A percentile compares a stretch with the other conserved stretches of the same genome.
Evolutionary conservation across 164 flowering plant genomes (phyloP).

Genomic region (Berberis vulgaris): DNA sequence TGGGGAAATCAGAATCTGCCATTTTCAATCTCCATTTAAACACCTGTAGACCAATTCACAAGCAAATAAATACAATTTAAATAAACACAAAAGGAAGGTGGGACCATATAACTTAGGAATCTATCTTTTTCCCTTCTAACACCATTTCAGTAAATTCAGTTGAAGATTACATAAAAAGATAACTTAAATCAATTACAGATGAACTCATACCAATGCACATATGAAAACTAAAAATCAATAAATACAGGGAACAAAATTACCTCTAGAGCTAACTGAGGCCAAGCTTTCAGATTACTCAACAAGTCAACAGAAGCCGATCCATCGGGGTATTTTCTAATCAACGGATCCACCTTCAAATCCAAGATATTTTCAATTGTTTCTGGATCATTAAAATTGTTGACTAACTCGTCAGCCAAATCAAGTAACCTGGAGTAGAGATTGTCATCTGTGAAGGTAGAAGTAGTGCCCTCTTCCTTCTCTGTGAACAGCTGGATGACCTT

Average conservation of each 20-base stretch:
- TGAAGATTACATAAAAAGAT: too few relatives aligned
- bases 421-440: constrained; percentile 11
- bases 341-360: constrained; percentile 29
- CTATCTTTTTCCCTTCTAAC: too few relatives aligned
- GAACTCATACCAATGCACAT: too few relatives aligned
- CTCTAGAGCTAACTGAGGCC: constrained; percentile 46
- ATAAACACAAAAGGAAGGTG: too few relatives aligned
- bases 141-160: too few relatives aligned
- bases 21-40: constrained; percentile 62
- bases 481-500: constrained; percentile 17
- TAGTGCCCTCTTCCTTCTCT: constrained; percentile 9
- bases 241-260: constrained; percentile 17
- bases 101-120: too few relatives aligned
- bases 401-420: constrained; percentile 29
- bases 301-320: constrained; percentile 52
- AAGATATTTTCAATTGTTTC: constrained; percentile 29
- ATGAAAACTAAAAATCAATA: background rate
- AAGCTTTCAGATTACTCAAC: constrained; percentile 27
- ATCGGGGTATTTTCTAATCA: constrained; percentile 26
- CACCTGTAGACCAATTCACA: constrained; percentile 35
- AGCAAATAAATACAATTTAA: too few relatives aligned
- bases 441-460: background rate
- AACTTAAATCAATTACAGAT: too few relatives aligned
- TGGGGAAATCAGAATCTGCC: constrained; percentile 21
- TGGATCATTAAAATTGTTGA: constrained; percentile 13